Conservation (phyloP, 495 filamentous ascomycete species). For the Durotheca rogersii region DNA sequence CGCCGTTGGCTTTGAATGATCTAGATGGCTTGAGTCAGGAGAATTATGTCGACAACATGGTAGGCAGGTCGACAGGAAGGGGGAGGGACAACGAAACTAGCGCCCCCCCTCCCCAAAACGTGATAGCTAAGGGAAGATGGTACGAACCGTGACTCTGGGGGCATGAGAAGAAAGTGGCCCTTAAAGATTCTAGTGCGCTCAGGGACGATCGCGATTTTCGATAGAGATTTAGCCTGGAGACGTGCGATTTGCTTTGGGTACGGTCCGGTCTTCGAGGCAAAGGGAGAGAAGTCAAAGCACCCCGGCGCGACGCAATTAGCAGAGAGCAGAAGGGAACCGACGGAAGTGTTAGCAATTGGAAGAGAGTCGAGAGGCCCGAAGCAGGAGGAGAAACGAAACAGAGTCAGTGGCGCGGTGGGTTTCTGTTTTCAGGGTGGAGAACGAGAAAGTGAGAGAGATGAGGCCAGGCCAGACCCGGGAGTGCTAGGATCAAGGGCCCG, state of each 20-base stretch:
- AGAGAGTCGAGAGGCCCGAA: conserved; percentile 8
- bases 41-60: conserved; percentile 9
- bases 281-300: conserved; percentile 22
- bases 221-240: conserved; percentile 4
- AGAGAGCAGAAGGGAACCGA: conserved; percentile 10
- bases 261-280: conserved; percentile 12
- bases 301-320: conserved; percentile 28
- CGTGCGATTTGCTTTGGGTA: conserved; percentile 13
- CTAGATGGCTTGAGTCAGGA: conserved; percentile 15
- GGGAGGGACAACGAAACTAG: no score
- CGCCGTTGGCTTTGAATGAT: conserved; percentile 10
- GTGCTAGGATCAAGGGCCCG: conserved; percentile 27
- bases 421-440: conserved; percentile 25
- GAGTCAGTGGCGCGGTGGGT: conserved; percentile 25
- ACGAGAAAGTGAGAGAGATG: conserved; percentile 9
- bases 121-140: conserved; percentile 9
- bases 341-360: conserved; percentile 11
- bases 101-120: no score
- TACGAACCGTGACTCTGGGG: conserved; percentile 25
- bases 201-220: conserved; percentile 11
- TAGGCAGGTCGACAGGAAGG: no score
- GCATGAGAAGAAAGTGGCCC: conserved; percentile 17
- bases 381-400: conserved; percentile 27
- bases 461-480: conserved; percentile 8
- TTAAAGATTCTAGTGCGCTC: conserved; percentile 21